phyloP scores from a whole-genome alignment of 257 asterid genomes.

The Solanum piurae region DNA sequence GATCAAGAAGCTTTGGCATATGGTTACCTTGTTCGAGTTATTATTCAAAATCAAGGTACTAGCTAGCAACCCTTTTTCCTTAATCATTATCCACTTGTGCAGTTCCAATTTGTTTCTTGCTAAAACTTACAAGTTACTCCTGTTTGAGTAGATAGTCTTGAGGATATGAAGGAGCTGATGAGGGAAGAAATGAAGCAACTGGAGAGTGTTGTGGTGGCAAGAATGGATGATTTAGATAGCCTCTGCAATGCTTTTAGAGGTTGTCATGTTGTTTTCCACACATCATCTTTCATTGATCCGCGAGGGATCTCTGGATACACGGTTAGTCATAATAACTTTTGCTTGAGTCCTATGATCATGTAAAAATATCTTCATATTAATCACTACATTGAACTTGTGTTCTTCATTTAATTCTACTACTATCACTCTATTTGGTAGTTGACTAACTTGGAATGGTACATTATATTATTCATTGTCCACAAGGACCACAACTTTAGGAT shows the following conservation, averaged over 20 bases:
- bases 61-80: no score
- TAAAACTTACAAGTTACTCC: no score
- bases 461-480: background rate
- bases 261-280: conserved; percentile 26
- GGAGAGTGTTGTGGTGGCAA: conserved; percentile 19
- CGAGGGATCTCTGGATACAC: conserved; percentile 26
- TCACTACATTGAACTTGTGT: background rate
- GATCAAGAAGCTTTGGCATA: conserved; percentile 17
- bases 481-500: background rate
- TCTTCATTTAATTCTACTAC: background rate
- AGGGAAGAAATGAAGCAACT: conserved; percentile 17
- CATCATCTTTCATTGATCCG: conserved; percentile 28
- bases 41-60: conserved; percentile 13
- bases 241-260: conserved; percentile 19
- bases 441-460: background rate
- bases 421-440: background rate
- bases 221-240: conserved; percentile 15
- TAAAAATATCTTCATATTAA: background rate
- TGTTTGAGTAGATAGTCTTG: no score
- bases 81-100: no score
- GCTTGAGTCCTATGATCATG: background rate
- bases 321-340: background rate
- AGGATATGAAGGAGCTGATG: conserved; percentile 19
- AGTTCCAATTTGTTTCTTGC: no score
- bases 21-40: conserved; percentile 23